Conservation (phyloP, 345 rosid species). For the Cardiospermum halicacabum region DNA sequence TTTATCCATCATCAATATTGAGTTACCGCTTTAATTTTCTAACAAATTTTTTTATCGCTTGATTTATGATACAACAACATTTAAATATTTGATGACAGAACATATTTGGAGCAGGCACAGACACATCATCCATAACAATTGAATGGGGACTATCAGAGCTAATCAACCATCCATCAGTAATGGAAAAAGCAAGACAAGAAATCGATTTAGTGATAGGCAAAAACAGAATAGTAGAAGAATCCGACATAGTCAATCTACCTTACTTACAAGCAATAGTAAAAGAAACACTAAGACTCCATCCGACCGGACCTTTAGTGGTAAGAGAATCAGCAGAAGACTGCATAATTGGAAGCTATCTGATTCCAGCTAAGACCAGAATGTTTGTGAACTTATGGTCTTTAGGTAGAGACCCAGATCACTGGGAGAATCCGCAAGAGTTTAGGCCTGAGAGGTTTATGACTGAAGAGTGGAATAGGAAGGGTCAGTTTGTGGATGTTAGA, state of each 20-base stretch:
- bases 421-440: constrained; percentile 53
- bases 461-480: constrained; percentile 24
- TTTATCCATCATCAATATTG: no score
- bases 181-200: constrained; percentile 54
- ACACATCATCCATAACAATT: constrained; percentile 43
- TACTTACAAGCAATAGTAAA: constrained; percentile 59
- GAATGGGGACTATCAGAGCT: constrained; percentile 79
- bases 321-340: constrained; percentile 48
- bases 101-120: constrained; percentile 51
- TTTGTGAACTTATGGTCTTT: constrained; percentile 52
- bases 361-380: constrained; percentile 51
- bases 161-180: constrained; percentile 53
- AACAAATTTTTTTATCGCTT: no score
- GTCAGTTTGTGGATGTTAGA: constrained; percentile 33
- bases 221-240: constrained; percentile 46
- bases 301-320: constrained; percentile 47
- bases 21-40: no score
- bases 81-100: constrained; percentile 22
- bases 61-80: no score
- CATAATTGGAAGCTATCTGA: constrained; percentile 29
- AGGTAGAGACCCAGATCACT: constrained; percentile 44
- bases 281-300: constrained; percentile 72
- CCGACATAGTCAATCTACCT: constrained; percentile 50
- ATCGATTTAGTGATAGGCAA: constrained; percentile 51
- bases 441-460: constrained; percentile 57